These are phyloP conservation scores for Knufia petricola DNA, from an alignment of 2,329 filamentous ascomycete genomes.

Conservation along the genomic window DNA sequence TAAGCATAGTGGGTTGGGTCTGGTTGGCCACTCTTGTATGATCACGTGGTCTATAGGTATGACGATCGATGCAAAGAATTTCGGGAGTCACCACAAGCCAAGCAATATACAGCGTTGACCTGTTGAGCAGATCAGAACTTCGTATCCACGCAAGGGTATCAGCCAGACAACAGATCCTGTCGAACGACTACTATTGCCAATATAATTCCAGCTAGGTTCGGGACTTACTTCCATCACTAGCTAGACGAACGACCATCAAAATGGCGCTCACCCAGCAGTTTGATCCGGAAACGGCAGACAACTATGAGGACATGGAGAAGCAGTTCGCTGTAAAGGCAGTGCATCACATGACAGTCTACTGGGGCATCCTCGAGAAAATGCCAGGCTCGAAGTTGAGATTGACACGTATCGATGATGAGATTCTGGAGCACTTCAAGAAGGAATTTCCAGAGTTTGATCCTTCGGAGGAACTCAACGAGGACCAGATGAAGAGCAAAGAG, in stretches of 20 bases:
- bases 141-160: not conserved
- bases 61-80: not conserved
- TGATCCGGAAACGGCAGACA: slow-evolving; percentile 55
- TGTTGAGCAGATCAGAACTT: too few relatives aligned
- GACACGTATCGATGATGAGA: slow-evolving; percentile 91
- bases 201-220: too few relatives aligned
- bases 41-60: not conserved
- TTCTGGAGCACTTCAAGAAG: slow-evolving; percentile 74
- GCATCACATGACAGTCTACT: slow-evolving; percentile 95
- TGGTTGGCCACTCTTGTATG: not conserved
- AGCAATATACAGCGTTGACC: too few relatives aligned
- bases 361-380: slow-evolving; percentile 85
- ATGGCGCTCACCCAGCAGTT: slow-evolving; percentile 11
- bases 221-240: too few relatives aligned
- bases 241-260: not conserved
- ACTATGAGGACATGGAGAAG: slow-evolving; percentile 83
- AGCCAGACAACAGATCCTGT: not conserved
- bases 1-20: not conserved
- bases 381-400: slow-evolving; percentile 80
- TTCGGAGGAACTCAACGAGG: slow-evolving; percentile 69
- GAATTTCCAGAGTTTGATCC: slow-evolving; percentile 93
- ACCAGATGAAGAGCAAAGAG: slow-evolving; percentile 92
- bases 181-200: too few relatives aligned
- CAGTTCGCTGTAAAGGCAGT: slow-evolving; percentile 98
- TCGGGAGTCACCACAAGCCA: not conserved